Percentiles rank a stretch among this genome's conserved stretches.
These are phyloP conservation scores for Tuber aestivum DNA, from an alignment of 495 filamentous ascomycete species.

Conservation along the genomic window DNA sequence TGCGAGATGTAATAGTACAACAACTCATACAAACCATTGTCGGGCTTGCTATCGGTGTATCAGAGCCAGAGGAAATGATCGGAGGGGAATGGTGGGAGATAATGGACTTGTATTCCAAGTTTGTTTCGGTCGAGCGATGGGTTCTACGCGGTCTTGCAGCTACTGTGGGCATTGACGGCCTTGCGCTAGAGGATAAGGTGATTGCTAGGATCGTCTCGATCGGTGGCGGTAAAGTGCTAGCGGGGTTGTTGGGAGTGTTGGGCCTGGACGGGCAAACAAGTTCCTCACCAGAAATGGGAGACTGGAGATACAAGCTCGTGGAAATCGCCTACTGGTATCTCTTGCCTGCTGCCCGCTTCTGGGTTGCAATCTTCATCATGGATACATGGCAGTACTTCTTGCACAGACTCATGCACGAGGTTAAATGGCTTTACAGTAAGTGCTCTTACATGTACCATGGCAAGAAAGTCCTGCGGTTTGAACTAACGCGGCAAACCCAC, in stretches of 20 bases:
- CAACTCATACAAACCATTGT: conserved; percentile 77
- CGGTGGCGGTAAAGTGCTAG: conserved; percentile 26
- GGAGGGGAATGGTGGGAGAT: conserved; percentile 79
- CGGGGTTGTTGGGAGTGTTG: conserved; percentile 41
- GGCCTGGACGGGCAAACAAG: conserved; percentile 50
- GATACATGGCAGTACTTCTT: conserved; percentile 98
- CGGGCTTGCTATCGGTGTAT: conserved; percentile 55
- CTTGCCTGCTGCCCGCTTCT: conserved; percentile 68
- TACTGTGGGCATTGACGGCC: conserved; percentile 53
- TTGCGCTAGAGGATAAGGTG: conserved; percentile 38
- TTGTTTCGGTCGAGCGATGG: conserved; percentile 35
- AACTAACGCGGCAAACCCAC: background rate
- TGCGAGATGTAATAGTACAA: conserved; percentile 80
- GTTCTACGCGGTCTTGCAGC: conserved; percentile 43
- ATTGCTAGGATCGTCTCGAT: conserved; percentile 25
- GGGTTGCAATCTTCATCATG: conserved; percentile 62
- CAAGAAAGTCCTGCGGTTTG: background rate
- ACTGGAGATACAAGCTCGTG: conserved; percentile 71
- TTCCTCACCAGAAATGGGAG: conserved; percentile 47
- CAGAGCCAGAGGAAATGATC: conserved; percentile 58
- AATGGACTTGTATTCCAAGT: conserved; percentile 34
- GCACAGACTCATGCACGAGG: conserved; percentile 89
- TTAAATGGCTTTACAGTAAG: conserved; percentile 93
- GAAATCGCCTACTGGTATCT: conserved; percentile 71
- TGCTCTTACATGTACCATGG: conserved; percentile 23